A percentile compares a stretch with the other conserved stretches of the same genome.
These are phyloP conservation scores for Xylariaceae sp. DNA, from an alignment of 2,329 filamentous ascomycete genomes.

Conservation along the genomic window DNA sequence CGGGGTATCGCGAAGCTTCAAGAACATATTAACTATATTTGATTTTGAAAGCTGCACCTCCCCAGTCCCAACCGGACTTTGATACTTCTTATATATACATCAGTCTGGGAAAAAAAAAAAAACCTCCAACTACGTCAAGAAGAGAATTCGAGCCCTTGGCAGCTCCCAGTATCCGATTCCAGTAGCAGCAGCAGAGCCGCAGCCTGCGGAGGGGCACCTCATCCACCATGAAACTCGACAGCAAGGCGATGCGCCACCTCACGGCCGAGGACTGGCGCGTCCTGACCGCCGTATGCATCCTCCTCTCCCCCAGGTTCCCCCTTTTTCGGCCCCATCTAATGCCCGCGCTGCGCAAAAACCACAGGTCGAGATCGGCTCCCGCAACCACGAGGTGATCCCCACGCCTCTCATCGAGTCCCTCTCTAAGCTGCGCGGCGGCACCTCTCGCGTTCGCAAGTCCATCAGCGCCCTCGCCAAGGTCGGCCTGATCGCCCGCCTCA, in stretches of 20 bases:
- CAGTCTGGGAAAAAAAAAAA: too few species aligned
- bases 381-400: conserved; percentile 95
- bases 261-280: conserved; percentile 92
- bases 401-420: conserved; percentile 83
- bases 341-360: too few species aligned
- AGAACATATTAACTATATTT: too few species aligned
- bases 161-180: too few species aligned
- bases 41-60: too few species aligned
- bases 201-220: too few species aligned
- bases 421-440: conserved; percentile 72
- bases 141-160: too few species aligned
- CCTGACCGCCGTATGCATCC: conserved; percentile 70
- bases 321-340: conserved; percentile 23
- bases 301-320: conserved; percentile 16
- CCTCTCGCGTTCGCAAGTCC: conserved; percentile 74
- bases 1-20: not conserved
- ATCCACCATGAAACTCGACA: conserved; percentile 81
- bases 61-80: too few species aligned
- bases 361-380: conserved; percentile 87
- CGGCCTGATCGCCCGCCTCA: conserved; percentile 84
- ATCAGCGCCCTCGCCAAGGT: conserved; percentile 92
- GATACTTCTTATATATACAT: too few species aligned
- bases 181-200: too few species aligned
- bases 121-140: too few species aligned
- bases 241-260: conserved; percentile 88